Conservation (phyloP, 495 filamentous ascomycete species). For the Articulospora tetracladia region DNA sequence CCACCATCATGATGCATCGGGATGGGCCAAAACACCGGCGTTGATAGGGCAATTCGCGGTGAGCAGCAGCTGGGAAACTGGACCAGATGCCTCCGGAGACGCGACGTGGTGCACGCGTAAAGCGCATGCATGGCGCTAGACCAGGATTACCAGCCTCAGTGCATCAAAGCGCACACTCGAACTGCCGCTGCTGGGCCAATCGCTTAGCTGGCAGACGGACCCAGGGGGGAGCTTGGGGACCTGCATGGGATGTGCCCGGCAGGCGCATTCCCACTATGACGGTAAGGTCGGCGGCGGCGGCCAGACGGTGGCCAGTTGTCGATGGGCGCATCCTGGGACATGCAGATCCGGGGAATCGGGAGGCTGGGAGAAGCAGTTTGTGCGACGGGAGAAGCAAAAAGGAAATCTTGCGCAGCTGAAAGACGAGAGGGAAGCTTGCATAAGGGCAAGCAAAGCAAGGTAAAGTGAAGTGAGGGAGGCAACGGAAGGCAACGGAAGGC, state of each 20-base stretch:
- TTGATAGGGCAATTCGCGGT: background rate
- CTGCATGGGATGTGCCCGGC: background rate
- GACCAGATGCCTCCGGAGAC: background rate
- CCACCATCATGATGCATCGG: background rate
- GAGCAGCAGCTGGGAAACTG: background rate
- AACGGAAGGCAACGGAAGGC: too few species aligned
- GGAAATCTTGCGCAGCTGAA: background rate
- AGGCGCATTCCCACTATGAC: background rate
- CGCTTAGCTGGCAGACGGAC: background rate
- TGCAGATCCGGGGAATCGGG: background rate
- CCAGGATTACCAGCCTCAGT: background rate
- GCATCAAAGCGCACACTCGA: background rate
- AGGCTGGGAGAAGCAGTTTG: background rate
- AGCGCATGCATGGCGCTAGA: conserved; percentile 5
- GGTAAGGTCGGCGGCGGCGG: background rate
- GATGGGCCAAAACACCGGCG: background rate
- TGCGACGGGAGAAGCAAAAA: too few species aligned
- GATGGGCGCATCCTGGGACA: background rate
- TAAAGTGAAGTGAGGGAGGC: background rate
- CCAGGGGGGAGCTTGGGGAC: background rate
- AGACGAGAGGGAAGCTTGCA: background rate
- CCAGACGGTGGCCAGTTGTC: background rate
- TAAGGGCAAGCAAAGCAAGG: too few species aligned
- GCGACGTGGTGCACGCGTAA: background rate
- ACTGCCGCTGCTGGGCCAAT: background rate